These are phyloP conservation scores for Podosphaera fusca DNA, from an alignment of 2,329 filamentous ascomycete species.

Conservation along the genomic window DNA sequence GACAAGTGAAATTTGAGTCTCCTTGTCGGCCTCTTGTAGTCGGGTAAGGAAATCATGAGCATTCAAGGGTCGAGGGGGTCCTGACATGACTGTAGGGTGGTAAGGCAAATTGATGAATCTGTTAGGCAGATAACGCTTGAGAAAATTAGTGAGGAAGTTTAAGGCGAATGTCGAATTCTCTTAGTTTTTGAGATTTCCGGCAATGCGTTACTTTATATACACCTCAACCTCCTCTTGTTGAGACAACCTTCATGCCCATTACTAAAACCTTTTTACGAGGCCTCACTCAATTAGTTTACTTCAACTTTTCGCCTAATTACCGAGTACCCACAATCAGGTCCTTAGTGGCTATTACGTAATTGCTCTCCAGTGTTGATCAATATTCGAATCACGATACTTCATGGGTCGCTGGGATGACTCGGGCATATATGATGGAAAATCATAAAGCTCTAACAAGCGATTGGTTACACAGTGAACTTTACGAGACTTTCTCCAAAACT, in stretches of 20 bases:
- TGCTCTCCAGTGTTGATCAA: too few species aligned
- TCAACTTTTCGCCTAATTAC: neutral
- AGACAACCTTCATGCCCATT: neutral
- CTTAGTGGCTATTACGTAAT: neutral
- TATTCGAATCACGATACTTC: too few species aligned
- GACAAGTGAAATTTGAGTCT: neutral
- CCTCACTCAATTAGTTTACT: neutral
- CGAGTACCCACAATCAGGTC: neutral
- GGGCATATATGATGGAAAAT: too few species aligned
- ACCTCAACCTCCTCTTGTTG: neutral
- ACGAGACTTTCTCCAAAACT: too few species aligned
- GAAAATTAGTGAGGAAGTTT: neutral
- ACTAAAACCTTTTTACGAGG: neutral
- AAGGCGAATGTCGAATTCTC: neutral
- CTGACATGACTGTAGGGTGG: neutral
- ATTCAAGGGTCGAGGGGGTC: neutral
- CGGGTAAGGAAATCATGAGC: neutral
- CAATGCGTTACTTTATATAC: neutral
- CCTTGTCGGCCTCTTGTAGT: neutral
- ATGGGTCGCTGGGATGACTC: too few species aligned
- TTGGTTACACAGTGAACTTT: too few species aligned
- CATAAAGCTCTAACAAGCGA: too few species aligned
- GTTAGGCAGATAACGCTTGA: neutral
- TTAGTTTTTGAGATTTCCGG: neutral
- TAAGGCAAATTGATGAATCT: neutral